These are phyloP conservation scores for Sugiyamaella mastotermitis DNA, from an alignment of 805 yeast species.

Conservation along the genomic window DNA sequence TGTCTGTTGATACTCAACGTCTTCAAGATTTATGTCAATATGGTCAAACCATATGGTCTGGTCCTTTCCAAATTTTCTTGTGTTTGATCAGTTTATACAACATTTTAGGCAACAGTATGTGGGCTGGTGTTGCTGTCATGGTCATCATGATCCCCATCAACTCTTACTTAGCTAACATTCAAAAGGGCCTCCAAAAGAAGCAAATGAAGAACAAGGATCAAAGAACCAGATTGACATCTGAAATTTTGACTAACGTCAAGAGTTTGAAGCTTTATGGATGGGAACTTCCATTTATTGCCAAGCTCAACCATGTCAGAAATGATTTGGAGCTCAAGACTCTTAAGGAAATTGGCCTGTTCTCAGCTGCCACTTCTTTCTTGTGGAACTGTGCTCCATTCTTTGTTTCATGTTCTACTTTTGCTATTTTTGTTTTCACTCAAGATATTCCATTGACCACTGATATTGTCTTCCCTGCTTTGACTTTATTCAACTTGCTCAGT, in stretches of 20 bases:
- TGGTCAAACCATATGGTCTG: constrained; percentile 82
- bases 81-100: constrained; percentile 72
- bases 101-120: constrained; percentile 74
- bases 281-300: constrained; percentile 67
- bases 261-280: constrained; percentile 80
- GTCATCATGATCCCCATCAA: constrained; percentile 79
- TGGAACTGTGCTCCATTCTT: constrained; percentile 87
- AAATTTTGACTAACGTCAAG: constrained; percentile 84
- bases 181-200: constrained; percentile 56
- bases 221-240: constrained; percentile 76
- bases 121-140: constrained; percentile 80
- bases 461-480: constrained; percentile 65
- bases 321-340: constrained; percentile 65
- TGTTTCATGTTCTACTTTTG: constrained; percentile 90
- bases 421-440: constrained; percentile 60
- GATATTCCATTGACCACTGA: constrained; percentile 77
- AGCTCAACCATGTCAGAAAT: constrained; percentile 47
- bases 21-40: constrained; percentile 65
- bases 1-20: constrained; percentile 67
- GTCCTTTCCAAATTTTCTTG: constrained; percentile 80
- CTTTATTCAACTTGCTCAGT: constrained; percentile 65
- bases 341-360: constrained; percentile 67
- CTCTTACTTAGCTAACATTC: constrained; percentile 37
- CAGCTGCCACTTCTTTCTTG: constrained; percentile 79
- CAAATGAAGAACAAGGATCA: constrained; percentile 84